These are phyloP conservation scores for Amyloporia xantha DNA, from an alignment of 768 basidiomycete genomes.

Conservation along the genomic window DNA sequence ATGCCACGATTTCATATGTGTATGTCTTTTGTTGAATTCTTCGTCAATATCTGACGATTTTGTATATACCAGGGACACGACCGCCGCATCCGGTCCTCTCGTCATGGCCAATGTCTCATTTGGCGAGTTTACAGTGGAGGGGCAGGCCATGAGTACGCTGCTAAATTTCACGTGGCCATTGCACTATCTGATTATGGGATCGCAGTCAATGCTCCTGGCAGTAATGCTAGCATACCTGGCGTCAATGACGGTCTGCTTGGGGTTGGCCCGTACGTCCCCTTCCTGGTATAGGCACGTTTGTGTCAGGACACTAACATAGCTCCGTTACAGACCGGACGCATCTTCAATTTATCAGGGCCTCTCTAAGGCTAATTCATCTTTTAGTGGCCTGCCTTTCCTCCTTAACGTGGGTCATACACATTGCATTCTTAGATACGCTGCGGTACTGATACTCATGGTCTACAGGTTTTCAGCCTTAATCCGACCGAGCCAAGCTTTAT, in stretches of 20 bases:
- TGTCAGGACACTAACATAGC: background rate
- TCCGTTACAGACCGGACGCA: background rate
- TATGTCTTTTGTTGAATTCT: too few relatives aligned
- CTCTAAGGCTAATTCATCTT: background rate
- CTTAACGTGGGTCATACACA: conserved; percentile 1
- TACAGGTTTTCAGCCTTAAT: conserved; percentile 1
- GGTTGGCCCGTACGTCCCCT: conserved; percentile 6
- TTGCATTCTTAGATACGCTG: too few relatives aligned
- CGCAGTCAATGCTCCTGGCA: conserved; percentile 4
- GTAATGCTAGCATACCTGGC: background rate
- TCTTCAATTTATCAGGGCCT: background rate
- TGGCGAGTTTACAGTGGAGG: conserved; percentile 1
- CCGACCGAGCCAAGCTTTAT: conserved; percentile 3
- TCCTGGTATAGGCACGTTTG: too few relatives aligned
- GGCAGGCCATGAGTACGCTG: conserved; percentile 2
- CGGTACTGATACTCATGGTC: too few relatives aligned
- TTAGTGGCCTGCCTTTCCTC: background rate
- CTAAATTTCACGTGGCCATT: background rate
- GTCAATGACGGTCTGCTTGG: conserved; percentile 1
- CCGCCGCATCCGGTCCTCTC: background rate
- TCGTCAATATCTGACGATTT: too few relatives aligned
- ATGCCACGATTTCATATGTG: background rate
- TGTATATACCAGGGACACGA: too few relatives aligned
- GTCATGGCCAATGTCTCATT: background rate
- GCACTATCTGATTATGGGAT: background rate